Conservation (phyloP, 2,329 filamentous ascomycete species). For the Aspergillus spinulosporus region DNA sequence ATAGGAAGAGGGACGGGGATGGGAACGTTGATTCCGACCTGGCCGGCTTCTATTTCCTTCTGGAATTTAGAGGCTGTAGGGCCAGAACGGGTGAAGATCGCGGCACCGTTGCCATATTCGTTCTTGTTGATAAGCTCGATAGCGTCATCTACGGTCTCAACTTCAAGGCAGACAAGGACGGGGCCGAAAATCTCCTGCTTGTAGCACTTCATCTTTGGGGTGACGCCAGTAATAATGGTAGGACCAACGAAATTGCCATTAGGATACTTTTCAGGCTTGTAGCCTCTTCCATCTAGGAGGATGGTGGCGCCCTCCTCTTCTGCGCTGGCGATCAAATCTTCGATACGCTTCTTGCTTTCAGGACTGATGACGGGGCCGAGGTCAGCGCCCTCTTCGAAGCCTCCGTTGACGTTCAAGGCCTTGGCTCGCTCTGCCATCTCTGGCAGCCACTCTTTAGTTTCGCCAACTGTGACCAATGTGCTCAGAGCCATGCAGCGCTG, state of each 20-base stretch:
- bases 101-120: constrained; percentile 67
- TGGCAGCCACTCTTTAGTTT: constrained; percentile 64
- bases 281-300: constrained; percentile 60
- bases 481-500: constrained; percentile 70
- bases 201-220: constrained; percentile 67
- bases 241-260: constrained; percentile 68
- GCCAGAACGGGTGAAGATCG: constrained; percentile 65
- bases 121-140: constrained; percentile 66
- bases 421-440: constrained; percentile 65
- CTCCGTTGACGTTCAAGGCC: constrained; percentile 60
- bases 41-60: constrained; percentile 65
- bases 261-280: constrained; percentile 63
- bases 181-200: constrained; percentile 67
- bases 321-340: constrained; percentile 60
- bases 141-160: constrained; percentile 61
- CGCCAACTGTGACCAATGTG: constrained; percentile 64
- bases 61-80: constrained; percentile 63
- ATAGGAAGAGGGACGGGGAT: constrained; percentile 64
- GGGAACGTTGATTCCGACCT: constrained; percentile 67
- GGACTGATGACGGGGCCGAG: constrained; percentile 66
- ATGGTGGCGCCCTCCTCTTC: constrained; percentile 66
- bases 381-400: constrained; percentile 63
- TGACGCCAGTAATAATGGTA: constrained; percentile 66
- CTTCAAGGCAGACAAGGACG: constrained; percentile 63
- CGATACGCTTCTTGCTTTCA: constrained; percentile 63